Evolutionary conservation across 768 basidiomycete species (phyloP).

Genomic region (Guyanaporus albipodus): DNA sequence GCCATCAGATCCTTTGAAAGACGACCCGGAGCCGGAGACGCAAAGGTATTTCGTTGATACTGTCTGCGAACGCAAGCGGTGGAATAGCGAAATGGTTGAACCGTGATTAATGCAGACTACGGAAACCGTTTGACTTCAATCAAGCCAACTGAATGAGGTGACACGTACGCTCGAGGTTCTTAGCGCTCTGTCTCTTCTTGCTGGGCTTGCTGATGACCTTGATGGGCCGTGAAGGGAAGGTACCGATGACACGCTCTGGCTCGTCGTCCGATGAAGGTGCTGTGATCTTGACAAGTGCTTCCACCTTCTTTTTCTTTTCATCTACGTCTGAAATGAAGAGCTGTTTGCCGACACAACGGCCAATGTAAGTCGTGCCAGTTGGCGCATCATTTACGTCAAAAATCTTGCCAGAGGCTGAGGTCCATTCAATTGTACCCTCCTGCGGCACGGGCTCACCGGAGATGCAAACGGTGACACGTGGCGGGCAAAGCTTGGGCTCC

Average conservation of each 20-base stretch:
- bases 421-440: slow-evolving; percentile 87
- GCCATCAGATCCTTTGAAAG: slow-evolving; percentile 92
- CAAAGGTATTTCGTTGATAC: slow-evolving; percentile 96
- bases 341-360: slow-evolving; percentile 90
- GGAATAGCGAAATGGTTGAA: slow-evolving; percentile 92
- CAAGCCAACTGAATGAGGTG: slow-evolving; percentile 11
- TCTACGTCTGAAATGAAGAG: slow-evolving; percentile 94
- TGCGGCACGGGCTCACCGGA: slow-evolving; percentile 86
- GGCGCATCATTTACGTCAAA: slow-evolving; percentile 80
- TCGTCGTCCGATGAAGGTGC: slow-evolving; percentile 78
- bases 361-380: slow-evolving; percentile 82
- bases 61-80: slow-evolving; percentile 92
- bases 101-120: slow-evolving; percentile 94
- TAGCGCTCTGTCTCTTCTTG: slow-evolving; percentile 93
- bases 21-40: slow-evolving; percentile 88
- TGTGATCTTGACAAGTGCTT: slow-evolving; percentile 86
- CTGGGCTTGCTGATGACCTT: slow-evolving; percentile 98
- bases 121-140: slow-evolving; percentile 12
- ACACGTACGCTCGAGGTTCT: slow-evolving; percentile 84
- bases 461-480: slow-evolving; percentile 84
- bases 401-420: slow-evolving; percentile 74
- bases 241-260: slow-evolving; percentile 78
- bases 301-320: slow-evolving; percentile 93
- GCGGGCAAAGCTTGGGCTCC: slow-evolving; percentile 70
- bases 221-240: slow-evolving; percentile 92